phyloP scores from a whole-genome alignment of 257 asterid genomes.

The Capsicum pubescens region DNA sequence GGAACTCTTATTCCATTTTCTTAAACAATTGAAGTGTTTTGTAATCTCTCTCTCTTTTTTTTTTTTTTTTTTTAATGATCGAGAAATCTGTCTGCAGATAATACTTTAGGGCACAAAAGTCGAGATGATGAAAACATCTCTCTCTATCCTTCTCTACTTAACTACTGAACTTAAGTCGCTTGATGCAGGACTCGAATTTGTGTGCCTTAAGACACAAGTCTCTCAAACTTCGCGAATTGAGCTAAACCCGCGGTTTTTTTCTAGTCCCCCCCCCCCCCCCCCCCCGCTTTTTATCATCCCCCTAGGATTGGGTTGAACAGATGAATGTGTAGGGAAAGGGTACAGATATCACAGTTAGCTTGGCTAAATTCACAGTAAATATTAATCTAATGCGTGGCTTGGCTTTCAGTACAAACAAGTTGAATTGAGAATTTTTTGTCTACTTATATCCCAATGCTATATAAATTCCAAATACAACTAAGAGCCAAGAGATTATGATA shows the following conservation, averaged over 20 bases:
- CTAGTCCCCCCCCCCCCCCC: too few relatives aligned
- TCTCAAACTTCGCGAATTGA: not conserved
- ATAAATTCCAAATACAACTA: too few relatives aligned
- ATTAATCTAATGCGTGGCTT: not conserved
- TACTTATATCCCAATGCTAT: not conserved
- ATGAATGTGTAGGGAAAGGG: not conserved
- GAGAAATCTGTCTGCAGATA: too few relatives aligned
- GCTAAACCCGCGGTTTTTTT: not conserved
- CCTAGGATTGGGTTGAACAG: not conserved
- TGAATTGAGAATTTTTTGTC: not conserved
- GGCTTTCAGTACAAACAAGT: not conserved
- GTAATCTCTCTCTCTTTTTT: too few relatives aligned
- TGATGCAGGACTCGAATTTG: not conserved
- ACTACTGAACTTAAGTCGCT: not conserved
- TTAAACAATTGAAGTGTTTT: constrained; percentile 24
- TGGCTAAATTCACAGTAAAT: not conserved
- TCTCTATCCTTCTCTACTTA: not conserved
- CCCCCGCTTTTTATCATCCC: too few relatives aligned
- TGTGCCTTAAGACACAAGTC: not conserved
- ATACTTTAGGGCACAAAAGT: not conserved
- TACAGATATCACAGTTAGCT: not conserved
- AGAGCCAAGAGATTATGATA: too few relatives aligned
- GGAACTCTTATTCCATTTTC: constrained; percentile 48
- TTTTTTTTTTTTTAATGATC: too few relatives aligned
- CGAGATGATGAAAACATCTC: not conserved